Evolutionary conservation across 768 basidiomycete species (phyloP), one percentile per base, ranked within the genome.

Genomic region (Baorangia bicolor): DNA sequence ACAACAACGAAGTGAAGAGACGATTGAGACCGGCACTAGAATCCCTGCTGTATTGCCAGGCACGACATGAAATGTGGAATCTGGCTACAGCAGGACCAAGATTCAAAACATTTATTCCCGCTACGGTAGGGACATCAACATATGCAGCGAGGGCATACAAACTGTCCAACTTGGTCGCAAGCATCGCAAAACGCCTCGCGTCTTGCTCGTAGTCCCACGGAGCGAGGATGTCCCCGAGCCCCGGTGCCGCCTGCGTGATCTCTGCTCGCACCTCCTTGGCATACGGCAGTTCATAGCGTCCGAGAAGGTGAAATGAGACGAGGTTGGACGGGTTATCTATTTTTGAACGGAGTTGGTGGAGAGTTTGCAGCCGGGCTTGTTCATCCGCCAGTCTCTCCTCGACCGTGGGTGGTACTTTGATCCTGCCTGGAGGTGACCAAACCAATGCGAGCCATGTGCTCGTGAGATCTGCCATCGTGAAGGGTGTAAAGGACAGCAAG

Each of bases 351-450:
- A 60, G 55, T 14, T 23, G 34, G 30, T 60, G 61, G 8, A 74
- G 62, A 1, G 47, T 46, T 1, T 57, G 50, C 28, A 81, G 62
- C 3, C 77, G 68, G 18, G 69, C 66, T 5, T 48, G 61, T 60
- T 81, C 79, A 39, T 73, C 78, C 5, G n/a, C 64, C 11, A 80
- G 69, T 3, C 74, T 66, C 0, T 55, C 72, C 27, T 70, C 68
- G 2, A 60, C 12, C 1, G 75, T 72, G 21, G 63, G 45, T 0
- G 79, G 78, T 51, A 77, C 73, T 4, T 56, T 18, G 14, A 75
- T 60, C 27, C 63, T 57, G 2, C 68, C 61, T 2, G 38, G 39
- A 1, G 46, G 41, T 4, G 57, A 52, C 77, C 78, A 81, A n/a
- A n/a, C n/a, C n/a, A n/a, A n/a, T n/a, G n/a, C n/a, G n/a, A n/a